Base-by-base conservation (phyloP, 495 filamentous ascomycete genomes). In the Bathelium albidoporum region DNA sequence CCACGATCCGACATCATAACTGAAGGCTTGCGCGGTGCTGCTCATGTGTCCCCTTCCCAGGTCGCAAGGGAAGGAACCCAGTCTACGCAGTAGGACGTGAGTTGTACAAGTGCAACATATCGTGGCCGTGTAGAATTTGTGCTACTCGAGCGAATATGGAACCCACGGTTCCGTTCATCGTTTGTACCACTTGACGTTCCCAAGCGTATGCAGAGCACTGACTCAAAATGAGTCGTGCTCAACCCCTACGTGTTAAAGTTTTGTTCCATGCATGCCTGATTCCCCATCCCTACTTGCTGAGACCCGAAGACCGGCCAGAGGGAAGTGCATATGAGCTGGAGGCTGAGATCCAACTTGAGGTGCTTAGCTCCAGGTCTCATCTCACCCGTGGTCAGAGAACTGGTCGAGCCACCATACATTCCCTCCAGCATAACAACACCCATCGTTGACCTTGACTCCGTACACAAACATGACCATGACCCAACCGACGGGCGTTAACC, bases 401-500 rank as follows among this genome's bases (percentile, higher is more conserved):
- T 49, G 44, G 34, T 39, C 14, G 5, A 39, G 34, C 5, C 34
- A 39, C 34, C 34, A 14, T 39, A 39, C 34, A n/a, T 39, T 39
- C 34, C 5, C 5, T 39, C 14, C 5, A 39, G 5, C 34, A 39
- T 14, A 14, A 39, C 34, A 39, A 14, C 5, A 39, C 5, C 24
- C 11, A 55, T 55, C 49, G 3, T 11, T 55, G 9, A 55, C 20
- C 24, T 29, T 29, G 24, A 9, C 9, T 55, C 20, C 29, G 24
- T 20, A 29, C 5, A 29, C 49, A 0, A 29, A 10, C 24, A 16
- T 55, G 7, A 60, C 58, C 61, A 64, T 64, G 61, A 28, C 41
- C 31, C 61, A 45, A 43, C 62, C 64, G 18, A 32, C 32, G n/a
- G 65, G 65, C 26, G 59, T 59, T 36, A 67, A 69, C 58, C 64